Evolutionary conservation across 1,284 basidiomycete genomes (phyloP).

Genomic region (Tylopilus sp.): DNA sequence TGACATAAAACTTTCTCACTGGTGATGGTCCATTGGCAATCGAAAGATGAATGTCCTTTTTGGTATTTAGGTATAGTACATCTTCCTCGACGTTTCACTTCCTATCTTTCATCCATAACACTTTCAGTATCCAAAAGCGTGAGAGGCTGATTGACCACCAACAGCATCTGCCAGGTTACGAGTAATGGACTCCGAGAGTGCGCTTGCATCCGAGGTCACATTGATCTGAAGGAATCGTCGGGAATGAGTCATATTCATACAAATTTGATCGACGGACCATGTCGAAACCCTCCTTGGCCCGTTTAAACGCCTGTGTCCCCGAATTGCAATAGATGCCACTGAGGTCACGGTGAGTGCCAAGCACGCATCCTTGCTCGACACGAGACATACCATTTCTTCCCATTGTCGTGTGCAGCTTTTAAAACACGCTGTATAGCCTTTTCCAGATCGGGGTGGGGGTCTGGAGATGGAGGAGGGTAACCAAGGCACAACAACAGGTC

Average conservation of each 20-base stretch:
- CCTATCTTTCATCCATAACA: background rate
- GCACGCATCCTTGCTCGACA: slow-evolving; percentile 12
- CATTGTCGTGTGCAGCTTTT: slow-evolving; percentile 57
- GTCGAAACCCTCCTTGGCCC: slow-evolving; percentile 64
- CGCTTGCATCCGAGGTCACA: slow-evolving; percentile 55
- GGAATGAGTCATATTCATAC: too few species aligned
- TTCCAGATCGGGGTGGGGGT: slow-evolving; percentile 69
- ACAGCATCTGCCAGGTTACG: slow-evolving; percentile 43
- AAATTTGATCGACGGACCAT: slow-evolving; percentile 49
- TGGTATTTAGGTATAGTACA: slow-evolving; percentile 25
- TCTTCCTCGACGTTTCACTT: background rate
- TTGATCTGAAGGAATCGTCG: slow-evolving; percentile 52
- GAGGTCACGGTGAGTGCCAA: slow-evolving; percentile 2
- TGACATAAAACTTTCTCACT: too few species aligned
- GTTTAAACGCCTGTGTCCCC: slow-evolving; percentile 56
- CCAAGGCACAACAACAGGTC: slow-evolving; percentile 68
- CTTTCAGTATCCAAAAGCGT: slow-evolving; percentile 26
- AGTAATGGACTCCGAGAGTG: slow-evolving; percentile 53
- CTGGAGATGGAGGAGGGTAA: slow-evolving; percentile 63
- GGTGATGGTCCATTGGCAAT: too few species aligned
- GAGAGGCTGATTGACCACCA: slow-evolving; percentile 18
- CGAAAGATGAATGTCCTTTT: too few species aligned
- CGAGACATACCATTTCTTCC: slow-evolving; percentile 68
- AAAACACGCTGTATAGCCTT: slow-evolving; percentile 65
- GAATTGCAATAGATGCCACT: slow-evolving; percentile 58